Evolutionary conservation across 345 rosid genomes (phyloP).

Genomic region (Eucalyptus coolabah): DNA sequence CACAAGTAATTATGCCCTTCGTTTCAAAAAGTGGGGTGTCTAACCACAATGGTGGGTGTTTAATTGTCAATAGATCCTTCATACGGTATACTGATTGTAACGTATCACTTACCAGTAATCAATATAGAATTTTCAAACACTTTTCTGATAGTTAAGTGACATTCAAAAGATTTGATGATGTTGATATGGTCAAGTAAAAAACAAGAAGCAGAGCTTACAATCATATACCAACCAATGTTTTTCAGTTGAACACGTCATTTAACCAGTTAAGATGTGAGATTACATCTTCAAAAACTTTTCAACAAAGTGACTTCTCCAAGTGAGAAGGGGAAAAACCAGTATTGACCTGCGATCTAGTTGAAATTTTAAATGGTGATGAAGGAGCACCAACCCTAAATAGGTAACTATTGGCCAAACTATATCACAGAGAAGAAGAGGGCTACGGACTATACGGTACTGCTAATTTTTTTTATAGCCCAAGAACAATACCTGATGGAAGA

Average conservation of each 20-base stretch:
- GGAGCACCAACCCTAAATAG: background rate
- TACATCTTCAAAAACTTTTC: background rate
- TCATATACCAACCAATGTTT: background rate
- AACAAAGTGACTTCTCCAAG: background rate
- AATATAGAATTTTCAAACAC: background rate
- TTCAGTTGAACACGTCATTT: background rate
- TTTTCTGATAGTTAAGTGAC: background rate
- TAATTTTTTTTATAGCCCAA: background rate
- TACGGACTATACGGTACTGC: background rate
- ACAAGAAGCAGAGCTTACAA: background rate
- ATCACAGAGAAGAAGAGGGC: background rate
- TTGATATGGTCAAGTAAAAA: background rate
- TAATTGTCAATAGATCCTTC: background rate
- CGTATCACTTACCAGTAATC: background rate
- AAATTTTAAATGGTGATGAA: background rate
- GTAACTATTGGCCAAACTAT: background rate
- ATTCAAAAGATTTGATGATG: background rate
- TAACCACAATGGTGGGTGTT: background rate
- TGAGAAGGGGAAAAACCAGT: background rate
- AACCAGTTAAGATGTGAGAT: background rate
- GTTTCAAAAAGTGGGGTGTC: background rate
- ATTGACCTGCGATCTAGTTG: background rate
- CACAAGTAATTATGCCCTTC: background rate
- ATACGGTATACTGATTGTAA: background rate
- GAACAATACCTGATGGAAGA: background rate